A percentile compares a stretch with the other conserved stretches of the same genome.
Conservation (phyloP, 1,284 basidiomycete species). For the Gomphus bonarii region DNA sequence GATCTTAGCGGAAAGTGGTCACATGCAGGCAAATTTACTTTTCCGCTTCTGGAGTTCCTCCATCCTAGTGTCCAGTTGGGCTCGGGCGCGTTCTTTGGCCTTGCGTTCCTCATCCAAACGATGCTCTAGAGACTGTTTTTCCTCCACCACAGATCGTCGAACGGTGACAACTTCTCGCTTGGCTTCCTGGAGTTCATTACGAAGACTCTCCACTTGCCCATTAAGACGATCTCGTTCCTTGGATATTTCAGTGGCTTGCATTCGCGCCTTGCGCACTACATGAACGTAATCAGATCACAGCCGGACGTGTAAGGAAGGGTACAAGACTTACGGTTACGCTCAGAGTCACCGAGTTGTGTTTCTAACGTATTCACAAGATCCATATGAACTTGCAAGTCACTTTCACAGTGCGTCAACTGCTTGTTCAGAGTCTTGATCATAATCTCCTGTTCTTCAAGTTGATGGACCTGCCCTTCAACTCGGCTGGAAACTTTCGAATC, state of each 20-base stretch:
- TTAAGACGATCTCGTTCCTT: constrained; percentile 72
- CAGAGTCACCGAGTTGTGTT: constrained; percentile 76
- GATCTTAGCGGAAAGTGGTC: constrained; percentile 19
- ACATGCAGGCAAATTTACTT: constrained; percentile 79
- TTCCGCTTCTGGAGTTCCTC: constrained; percentile 73
- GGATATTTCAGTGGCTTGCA: constrained; percentile 80
- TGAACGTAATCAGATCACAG: constrained; percentile 1
- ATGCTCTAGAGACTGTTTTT: constrained; percentile 75
- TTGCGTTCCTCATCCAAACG: constrained; percentile 73
- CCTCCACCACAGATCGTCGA: constrained; percentile 69
- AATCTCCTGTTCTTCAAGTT: constrained; percentile 72
- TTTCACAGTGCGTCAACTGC: constrained; percentile 84
- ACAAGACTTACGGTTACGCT: constrained; percentile 70
- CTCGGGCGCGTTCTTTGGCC: constrained; percentile 72
- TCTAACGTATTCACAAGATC: constrained; percentile 80
- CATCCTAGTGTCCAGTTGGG: constrained; percentile 77
- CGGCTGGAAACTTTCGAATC: constrained; percentile 50
- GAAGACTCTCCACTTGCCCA: constrained; percentile 51
- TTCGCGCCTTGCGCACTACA: constrained; percentile 78
- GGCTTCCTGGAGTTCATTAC: constrained; percentile 60
- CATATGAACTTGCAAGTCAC: constrained; percentile 84
- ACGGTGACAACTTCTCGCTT: constrained; percentile 70
- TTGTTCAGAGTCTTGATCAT: constrained; percentile 92
- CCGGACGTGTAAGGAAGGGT: background rate
- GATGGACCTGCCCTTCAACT: constrained; percentile 65